Base-by-base conservation (phyloP, 208 protist species). In the Trypanosoma mega region DNA sequence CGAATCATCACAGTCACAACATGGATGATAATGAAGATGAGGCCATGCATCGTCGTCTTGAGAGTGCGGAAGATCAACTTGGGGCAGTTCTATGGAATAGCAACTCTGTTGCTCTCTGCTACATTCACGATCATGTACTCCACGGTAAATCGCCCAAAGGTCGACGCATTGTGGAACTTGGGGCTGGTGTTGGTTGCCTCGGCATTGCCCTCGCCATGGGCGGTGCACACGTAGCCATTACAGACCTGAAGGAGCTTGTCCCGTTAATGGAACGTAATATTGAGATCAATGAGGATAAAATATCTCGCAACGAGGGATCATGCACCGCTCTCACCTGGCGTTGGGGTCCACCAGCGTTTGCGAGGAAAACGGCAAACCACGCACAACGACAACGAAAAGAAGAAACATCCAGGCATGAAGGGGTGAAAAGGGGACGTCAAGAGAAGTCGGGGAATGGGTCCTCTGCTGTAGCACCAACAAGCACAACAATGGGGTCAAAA, bases 11-110 rank as follows among this genome's bases (percentile, higher is more conserved):
- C 6, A 39, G 34, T 39, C 8, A 6, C 8, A 39, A 39, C 34
- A 43, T 43, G 8, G 29, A 24, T 6, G 6, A 16, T 8, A n/a
- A 59, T 29, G 50, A 43, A 16, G 44, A 61, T 8, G 69, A 52
- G 1, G 65, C 20, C 18, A 45, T 82, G 50, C 65, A 82, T 56
- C 60, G 72, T 34, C 62, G 71, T 46, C 61, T 96, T 56, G 84
- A 92, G 53, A 74, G 63, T 30, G 83, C 90, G 1, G 84, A 92
- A 59, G 90, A 93, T 48, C 86, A 92, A 58, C 80, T 96, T 18
- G 90, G 90, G 18, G 76, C 90, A 0, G 90, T 96, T 26, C 65
- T 96, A 50, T 96, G 90, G 87, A 96, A 96, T 63, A 92, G 86
- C 74, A 96, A 96, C 63, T 75, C 49, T 12, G 78, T 78, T 21